phyloP scores from a whole-genome alignment of 768 basidiomycete genomes.

The Phylloporus rhodoxanthus region DNA sequence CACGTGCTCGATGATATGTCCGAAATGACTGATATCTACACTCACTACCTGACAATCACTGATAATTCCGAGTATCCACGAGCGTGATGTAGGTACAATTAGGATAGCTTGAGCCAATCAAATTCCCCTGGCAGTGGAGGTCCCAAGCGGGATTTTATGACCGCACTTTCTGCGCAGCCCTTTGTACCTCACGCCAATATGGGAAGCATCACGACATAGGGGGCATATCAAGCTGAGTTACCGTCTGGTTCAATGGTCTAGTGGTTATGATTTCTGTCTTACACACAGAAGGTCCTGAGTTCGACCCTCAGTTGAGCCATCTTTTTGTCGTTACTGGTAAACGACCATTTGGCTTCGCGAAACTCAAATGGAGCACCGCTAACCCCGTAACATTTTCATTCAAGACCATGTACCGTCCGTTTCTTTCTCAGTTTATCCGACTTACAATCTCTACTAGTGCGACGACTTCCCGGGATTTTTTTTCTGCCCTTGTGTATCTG shows the following conservation, averaged over 20 bases:
- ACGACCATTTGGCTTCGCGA: background rate
- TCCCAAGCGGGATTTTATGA: too few relatives aligned
- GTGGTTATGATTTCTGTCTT: slow-evolving; percentile 57
- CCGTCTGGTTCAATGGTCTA: slow-evolving; percentile 47
- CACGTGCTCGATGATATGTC: slow-evolving; percentile 13
- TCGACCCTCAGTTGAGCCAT: slow-evolving; percentile 43
- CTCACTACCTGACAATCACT: background rate
- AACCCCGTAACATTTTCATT: background rate
- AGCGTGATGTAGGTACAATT: background rate
- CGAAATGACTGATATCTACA: background rate
- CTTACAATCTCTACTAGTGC: background rate
- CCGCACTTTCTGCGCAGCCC: background rate
- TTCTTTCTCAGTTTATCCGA: background rate
- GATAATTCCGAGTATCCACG: background rate
- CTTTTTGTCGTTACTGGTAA: slow-evolving; percentile 10
- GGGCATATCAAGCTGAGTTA: fast-evolving
- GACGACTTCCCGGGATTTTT: background rate
- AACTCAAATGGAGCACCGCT: background rate
- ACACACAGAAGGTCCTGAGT: slow-evolving; percentile 38
- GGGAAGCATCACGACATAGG: background rate
- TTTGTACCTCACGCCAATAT: background rate
- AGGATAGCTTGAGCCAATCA: background rate
- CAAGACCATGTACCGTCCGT: too few relatives aligned
- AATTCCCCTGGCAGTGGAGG: background rate
- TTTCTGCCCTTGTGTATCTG: background rate